Evolutionary conservation across 2,329 filamentous ascomycete species (phyloP).

Genomic region (Clonostachys sp.): DNA sequence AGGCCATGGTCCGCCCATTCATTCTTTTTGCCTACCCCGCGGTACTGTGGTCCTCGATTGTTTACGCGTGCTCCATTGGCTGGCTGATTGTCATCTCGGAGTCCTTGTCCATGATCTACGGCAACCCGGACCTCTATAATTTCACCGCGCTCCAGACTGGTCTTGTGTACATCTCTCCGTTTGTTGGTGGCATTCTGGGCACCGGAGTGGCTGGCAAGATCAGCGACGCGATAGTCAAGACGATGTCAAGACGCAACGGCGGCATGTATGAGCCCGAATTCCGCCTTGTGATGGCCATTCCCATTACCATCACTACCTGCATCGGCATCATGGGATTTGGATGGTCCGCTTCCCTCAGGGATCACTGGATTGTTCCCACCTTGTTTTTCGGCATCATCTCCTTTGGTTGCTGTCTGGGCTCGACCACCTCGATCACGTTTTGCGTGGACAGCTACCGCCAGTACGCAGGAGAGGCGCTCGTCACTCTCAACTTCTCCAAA

Average conservation of each 20-base stretch:
- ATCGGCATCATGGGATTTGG: slow-evolving; percentile 93
- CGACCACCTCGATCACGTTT: slow-evolving; percentile 89
- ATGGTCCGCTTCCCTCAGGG: slow-evolving; percentile 74
- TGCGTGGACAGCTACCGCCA: slow-evolving; percentile 90
- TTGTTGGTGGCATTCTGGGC: slow-evolving; percentile 84
- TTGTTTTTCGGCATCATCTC: slow-evolving; percentile 89
- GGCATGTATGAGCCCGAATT: slow-evolving; percentile 95
- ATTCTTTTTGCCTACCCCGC: slow-evolving; percentile 84
- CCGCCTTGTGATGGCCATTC: slow-evolving; percentile 79
- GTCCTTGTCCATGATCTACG: slow-evolving; percentile 76
- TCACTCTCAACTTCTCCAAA: slow-evolving; percentile 92
- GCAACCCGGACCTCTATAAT: slow-evolving; percentile 64
- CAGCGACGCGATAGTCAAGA: slow-evolving; percentile 78
- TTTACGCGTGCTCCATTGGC: slow-evolving; percentile 85
- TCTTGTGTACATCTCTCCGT: slow-evolving; percentile 84
- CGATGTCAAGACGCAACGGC: slow-evolving; percentile 80
- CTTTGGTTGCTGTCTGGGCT: slow-evolving; percentile 86
- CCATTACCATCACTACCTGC: slow-evolving; percentile 72
- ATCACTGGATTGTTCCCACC: slow-evolving; percentile 88
- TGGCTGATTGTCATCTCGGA: slow-evolving; percentile 97
- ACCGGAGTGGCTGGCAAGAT: slow-evolving; percentile 86
- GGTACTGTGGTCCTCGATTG: slow-evolving; percentile 80
- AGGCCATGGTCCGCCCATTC: slow-evolving; percentile 74
- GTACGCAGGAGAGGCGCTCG: slow-evolving; percentile 89
- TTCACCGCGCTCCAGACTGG: slow-evolving; percentile 80